Base-by-base conservation (phyloP, 768 basidiomycete species). In the Rhodotorula diobovata region DNA sequence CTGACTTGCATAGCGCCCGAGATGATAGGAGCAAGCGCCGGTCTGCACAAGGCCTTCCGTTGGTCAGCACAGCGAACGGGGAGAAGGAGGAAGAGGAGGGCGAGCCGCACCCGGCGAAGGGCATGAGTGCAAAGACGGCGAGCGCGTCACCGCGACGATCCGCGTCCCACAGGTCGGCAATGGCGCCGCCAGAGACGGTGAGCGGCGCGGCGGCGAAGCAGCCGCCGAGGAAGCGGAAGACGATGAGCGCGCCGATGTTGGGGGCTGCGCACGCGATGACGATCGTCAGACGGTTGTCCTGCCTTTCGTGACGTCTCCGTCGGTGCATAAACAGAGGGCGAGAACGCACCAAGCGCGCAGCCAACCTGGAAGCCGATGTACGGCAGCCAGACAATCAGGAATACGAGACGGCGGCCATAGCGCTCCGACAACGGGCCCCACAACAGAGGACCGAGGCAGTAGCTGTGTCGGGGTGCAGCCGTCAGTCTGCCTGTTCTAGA, bases 161-260 rank as follows among this genome's bases (percentile, higher is more conserved):
- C 25, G 76, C 63, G 39, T 71, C 76, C 76, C 76, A 77, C 5
- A 77, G 60, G 37, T 77, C 76, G 50, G 74, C 64, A 37, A 77
- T 76, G 34, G 77, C 71, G 35, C 65, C 72, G 39, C 72, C 75
- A 1, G 72, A 71, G 50, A 64, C 67, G 32, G 76, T 76, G 14
- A 77, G 53, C 7, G 75, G 76, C 25, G 68, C 61, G 23, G 70
- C n/a, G 6, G 76, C 76, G 63, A 78, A 76, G 55, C 67, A 70
- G 1, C 77, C 75, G 30, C 71, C 68, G 20, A 76, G 61, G 67
- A 76, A 76, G 10, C 77, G 73, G 62, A 76, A 76, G 23, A 56
- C 72, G 48, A 78, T 66, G 32, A 75, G 30, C 2, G 70, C 1
- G 16, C 69, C 77, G 53, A 73, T 70, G 62, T 75, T 75, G 11